Percentiles rank a stretch among this genome's conserved stretches.
phyloP scores from a whole-genome alignment of 1,284 basidiomycete genomes.

The Xerocomus minutiporus region DNA sequence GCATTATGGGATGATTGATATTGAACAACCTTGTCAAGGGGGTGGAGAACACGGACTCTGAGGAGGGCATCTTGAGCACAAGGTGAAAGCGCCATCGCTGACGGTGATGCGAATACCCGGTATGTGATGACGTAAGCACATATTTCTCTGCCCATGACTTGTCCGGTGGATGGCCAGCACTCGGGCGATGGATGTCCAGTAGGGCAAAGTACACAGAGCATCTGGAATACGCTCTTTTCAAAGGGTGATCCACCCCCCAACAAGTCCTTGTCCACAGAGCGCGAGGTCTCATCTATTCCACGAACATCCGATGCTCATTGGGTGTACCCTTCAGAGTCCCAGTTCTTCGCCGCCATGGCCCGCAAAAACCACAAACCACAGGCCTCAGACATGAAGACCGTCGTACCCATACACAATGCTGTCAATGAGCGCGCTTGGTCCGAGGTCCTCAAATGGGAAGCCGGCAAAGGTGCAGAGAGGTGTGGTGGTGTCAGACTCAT shows the following conservation, averaged over 20 bases:
- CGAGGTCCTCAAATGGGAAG: constrained; percentile 89
- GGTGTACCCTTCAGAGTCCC: constrained; percentile 98
- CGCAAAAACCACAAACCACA: constrained; percentile 88
- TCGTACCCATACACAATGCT: constrained; percentile 98
- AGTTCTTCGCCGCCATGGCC: constrained; percentile 94
- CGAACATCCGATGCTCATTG: constrained; percentile 69
- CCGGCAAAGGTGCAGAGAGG: constrained; percentile 66
- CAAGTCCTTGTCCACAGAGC: constrained; percentile 53
- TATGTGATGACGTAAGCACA: not conserved
- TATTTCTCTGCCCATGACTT: constrained; percentile 37
- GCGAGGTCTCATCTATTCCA: constrained; percentile 89
- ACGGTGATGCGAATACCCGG: not conserved
- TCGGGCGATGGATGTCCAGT: constrained; percentile 43
- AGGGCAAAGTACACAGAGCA: constrained; percentile 35
- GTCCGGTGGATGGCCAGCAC: constrained; percentile 53
- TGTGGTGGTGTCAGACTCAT: constrained; percentile 85
- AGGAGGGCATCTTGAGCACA: constrained; percentile 46
- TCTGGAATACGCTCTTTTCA: constrained; percentile 50
- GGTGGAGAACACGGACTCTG: constrained; percentile 54
- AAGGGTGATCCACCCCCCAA: constrained; percentile 30
- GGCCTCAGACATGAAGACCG: constrained; percentile 85
- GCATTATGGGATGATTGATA: constrained; percentile 81
- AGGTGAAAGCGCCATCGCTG: not conserved
- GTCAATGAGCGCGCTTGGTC: constrained; percentile 97
- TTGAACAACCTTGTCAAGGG: constrained; percentile 67